phyloP scores from a whole-genome alignment of 768 basidiomycete genomes.

The Lactarius deliciosus region DNA sequence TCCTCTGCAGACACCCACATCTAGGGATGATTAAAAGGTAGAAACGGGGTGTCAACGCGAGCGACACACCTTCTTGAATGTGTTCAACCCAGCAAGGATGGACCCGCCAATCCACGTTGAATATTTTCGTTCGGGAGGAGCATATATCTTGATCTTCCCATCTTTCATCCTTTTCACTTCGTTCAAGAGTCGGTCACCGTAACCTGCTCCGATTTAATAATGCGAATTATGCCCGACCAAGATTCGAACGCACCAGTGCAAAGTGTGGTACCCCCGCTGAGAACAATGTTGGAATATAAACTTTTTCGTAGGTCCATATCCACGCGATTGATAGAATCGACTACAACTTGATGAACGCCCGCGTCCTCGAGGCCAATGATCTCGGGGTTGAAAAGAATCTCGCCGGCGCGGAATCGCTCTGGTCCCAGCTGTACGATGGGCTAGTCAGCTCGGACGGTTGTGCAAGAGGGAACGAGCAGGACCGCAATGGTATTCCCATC shows the following conservation, averaged over 20 bases:
- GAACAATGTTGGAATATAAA: slow-evolving; percentile 93
- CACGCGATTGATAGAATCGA: slow-evolving; percentile 96
- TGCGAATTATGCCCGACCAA: slow-evolving; percentile 17
- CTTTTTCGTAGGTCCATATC: slow-evolving; percentile 95
- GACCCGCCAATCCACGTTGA: slow-evolving; percentile 97
- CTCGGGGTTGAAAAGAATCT: slow-evolving; percentile 97
- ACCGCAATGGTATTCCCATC: slow-evolving; percentile 87
- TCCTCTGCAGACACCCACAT: slow-evolving; percentile 99
- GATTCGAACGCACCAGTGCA: slow-evolving; percentile 67
- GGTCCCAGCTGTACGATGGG: slow-evolving; percentile 69
- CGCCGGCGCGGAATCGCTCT: slow-evolving; percentile 95
- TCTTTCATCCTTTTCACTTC: slow-evolving; percentile 95
- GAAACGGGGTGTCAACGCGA: slow-evolving; percentile 10
- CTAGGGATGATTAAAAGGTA: slow-evolving; percentile 41
- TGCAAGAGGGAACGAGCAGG: slow-evolving; percentile 21
- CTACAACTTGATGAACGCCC: slow-evolving; percentile 96
- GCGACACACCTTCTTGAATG: slow-evolving; percentile 88
- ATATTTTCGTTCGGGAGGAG: slow-evolving; percentile 99
- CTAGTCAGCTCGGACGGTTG: slow-evolving; percentile 13
- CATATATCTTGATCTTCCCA: slow-evolving; percentile 98
- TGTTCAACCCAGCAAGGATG: slow-evolving; percentile 91
- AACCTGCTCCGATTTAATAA: slow-evolving; percentile 54
- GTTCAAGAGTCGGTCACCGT: slow-evolving; percentile 92
- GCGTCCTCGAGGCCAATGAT: slow-evolving; percentile 94
- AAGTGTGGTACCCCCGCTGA: slow-evolving; percentile 94